Conservation (phyloP, 129 eudicot species). For the Artemisia annua region DNA sequence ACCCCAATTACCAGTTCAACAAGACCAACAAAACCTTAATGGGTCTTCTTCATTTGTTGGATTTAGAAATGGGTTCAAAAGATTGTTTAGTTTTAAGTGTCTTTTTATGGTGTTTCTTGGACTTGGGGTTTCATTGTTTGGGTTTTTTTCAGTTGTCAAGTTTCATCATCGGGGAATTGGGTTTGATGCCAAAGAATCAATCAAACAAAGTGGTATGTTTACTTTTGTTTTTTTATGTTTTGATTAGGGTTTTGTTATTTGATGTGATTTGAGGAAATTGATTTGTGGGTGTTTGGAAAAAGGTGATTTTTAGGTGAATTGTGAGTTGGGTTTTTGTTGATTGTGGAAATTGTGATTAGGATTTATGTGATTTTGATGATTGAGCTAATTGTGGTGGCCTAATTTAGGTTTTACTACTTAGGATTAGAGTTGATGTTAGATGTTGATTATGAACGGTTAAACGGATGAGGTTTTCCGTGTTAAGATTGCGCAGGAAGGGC, state of each 20-base stretch:
- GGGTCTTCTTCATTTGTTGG: conserved; percentile 23
- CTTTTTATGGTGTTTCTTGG: conserved; percentile 47
- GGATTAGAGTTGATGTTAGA: conserved; percentile 5
- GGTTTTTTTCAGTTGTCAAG: conserved; percentile 49
- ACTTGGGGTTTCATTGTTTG: conserved; percentile 48
- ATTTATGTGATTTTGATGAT: conserved; percentile 18
- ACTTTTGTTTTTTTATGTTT: neutral
- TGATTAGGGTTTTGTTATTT: conserved; percentile 25
- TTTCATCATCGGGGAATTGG: conserved; percentile 30
- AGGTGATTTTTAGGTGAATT: conserved; percentile 6
- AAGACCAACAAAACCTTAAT: conserved; percentile 25
- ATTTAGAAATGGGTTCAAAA: conserved; percentile 31
- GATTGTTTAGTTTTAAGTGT: conserved; percentile 50
- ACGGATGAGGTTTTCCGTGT: too few species aligned
- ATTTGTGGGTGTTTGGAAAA: neutral
- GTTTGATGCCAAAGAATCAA: conserved; percentile 54
- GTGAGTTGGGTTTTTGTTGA: neutral
- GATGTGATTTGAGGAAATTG: neutral
- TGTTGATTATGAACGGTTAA: too few species aligned
- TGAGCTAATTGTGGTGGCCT: neutral
- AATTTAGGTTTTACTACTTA: conserved; percentile 6
- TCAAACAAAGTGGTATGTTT: conserved; percentile 57
- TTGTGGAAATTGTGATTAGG: conserved; percentile 16
- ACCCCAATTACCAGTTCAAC: conserved; percentile 50
- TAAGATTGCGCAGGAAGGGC: too few species aligned